Evolutionary conservation across 371 early-diverging fungal genomes (phyloP).

Genomic region (Cokeromyces recurvatus): DNA sequence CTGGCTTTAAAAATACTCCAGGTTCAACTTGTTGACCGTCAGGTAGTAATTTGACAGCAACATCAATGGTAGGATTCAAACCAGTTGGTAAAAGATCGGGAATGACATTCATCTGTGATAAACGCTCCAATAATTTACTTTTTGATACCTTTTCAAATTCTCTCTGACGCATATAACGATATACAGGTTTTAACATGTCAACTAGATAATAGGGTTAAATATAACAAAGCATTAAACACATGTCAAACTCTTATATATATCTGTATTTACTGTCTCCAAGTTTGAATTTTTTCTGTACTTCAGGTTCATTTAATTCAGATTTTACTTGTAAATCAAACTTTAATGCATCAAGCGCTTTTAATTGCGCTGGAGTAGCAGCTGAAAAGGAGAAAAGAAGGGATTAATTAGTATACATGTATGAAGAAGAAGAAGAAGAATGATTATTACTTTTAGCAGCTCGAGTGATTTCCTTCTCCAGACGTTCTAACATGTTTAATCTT

Average conservation of each 20-base stretch:
- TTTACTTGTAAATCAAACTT: slow-evolving; percentile 67
- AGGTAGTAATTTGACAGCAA: slow-evolving; percentile 33
- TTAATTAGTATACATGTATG: too few relatives aligned
- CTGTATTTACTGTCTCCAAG: slow-evolving; percentile 43
- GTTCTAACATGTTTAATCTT: slow-evolving; percentile 51
- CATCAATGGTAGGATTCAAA: slow-evolving; percentile 43
- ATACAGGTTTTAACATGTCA: slow-evolving; percentile 71
- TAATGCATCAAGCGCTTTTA: slow-evolving; percentile 49
- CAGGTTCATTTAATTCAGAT: slow-evolving; percentile 67
- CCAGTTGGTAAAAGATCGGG: slow-evolving; percentile 68
- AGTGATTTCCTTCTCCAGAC: slow-evolving; percentile 45
- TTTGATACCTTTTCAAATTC: slow-evolving; percentile 62
- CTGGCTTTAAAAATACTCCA: slow-evolving; percentile 53
- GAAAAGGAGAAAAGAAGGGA: neutral
- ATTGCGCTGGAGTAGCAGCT: slow-evolving; percentile 41
- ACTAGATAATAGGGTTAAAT: slow-evolving; percentile 12
- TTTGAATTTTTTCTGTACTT: slow-evolving; percentile 47
- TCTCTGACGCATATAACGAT: slow-evolving; percentile 63
- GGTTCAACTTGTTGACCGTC: slow-evolving; percentile 42
- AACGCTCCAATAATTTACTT: slow-evolving; percentile 63
- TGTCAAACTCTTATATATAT: neutral
- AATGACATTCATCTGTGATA: slow-evolving; percentile 41
- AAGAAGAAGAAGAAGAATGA: neutral
- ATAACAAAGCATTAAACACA: neutral
- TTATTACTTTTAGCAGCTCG: slow-evolving; percentile 46